phyloP scores from a whole-genome alignment of 1,284 basidiomycete genomes.

The Pisolithus thermaeus region DNA sequence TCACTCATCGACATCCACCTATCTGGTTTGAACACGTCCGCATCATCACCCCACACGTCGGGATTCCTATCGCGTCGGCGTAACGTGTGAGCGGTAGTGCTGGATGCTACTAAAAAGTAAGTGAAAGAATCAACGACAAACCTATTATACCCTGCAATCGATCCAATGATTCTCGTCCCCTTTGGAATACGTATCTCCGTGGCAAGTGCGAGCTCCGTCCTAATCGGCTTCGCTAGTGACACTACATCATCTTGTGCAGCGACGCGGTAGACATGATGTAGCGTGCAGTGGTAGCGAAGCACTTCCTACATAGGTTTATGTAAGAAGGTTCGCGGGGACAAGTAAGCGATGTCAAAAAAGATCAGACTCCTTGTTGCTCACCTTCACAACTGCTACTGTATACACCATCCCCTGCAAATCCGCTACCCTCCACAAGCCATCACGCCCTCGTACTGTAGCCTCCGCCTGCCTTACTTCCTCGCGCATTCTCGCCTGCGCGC shows the following conservation, averaged over 20 bases:
- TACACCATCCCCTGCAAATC: constrained; percentile 52
- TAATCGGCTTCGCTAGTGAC: constrained; percentile 18
- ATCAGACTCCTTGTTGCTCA: constrained; percentile 26
- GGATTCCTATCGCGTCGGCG: constrained; percentile 28
- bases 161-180: constrained; percentile 18
- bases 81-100: constrained; percentile 1
- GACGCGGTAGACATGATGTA: constrained; percentile 11
- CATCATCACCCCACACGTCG: constrained; percentile 45
- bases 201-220: constrained; percentile 12
- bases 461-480: constrained; percentile 20
- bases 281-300: constrained; percentile 21
- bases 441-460: constrained; percentile 32
- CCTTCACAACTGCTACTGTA: constrained; percentile 49
- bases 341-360: constrained; percentile 10
- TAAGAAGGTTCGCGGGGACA: not conserved
- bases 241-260: constrained; percentile 19
- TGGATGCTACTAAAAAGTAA: not conserved
- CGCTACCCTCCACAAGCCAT: constrained; percentile 32
- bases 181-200: constrained; percentile 19
- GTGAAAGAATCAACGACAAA: not conserved
- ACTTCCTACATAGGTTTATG: constrained; percentile 15
- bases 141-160: constrained; percentile 22
- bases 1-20: constrained; percentile 37
- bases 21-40: constrained; percentile 45
- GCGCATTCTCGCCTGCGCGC: not conserved